A percentile compares a stretch with the other conserved stretches of the same genome.
These are phyloP conservation scores for Tympanopsis confertula DNA, from an alignment of 2,329 filamentous ascomycete species.

Conservation along the genomic window DNA sequence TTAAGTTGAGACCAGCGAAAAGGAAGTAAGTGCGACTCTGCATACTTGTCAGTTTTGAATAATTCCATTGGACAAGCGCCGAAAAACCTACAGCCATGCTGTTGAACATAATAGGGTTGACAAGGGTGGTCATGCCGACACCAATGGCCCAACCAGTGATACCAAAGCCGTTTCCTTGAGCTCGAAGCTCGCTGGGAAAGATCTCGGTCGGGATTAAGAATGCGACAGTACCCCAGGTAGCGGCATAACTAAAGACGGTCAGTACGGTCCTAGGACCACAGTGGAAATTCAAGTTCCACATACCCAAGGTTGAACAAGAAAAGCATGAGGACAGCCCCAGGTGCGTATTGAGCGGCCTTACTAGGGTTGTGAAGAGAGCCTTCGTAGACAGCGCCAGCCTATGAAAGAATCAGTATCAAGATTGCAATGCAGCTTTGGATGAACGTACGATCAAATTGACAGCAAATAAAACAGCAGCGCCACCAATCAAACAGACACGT, in stretches of 20 bases:
- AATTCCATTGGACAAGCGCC: constrained; percentile 36
- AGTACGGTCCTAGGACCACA: no score
- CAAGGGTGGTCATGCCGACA: constrained; percentile 38
- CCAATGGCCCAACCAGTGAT: constrained; percentile 49
- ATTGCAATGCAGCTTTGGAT: neutral
- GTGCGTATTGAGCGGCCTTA: constrained; percentile 23
- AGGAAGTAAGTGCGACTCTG: constrained; percentile 36
- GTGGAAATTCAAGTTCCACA: neutral
- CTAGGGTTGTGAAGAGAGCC: constrained; percentile 19
- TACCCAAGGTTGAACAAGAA: constrained; percentile 33
- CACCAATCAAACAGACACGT: constrained; percentile 22
- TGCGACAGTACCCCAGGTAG: constrained; percentile 34
- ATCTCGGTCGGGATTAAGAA: constrained; percentile 42
- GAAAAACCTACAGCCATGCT: constrained; percentile 40
- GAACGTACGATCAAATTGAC: constrained; percentile 24
- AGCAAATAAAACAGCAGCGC: constrained; percentile 21
- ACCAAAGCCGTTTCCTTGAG: constrained; percentile 46
- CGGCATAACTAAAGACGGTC: constrained; percentile 30
- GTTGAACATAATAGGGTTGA: constrained; percentile 39
- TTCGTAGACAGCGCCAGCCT: constrained; percentile 28
- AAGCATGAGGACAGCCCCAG: constrained; percentile 32
- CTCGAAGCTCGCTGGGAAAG: constrained; percentile 40
- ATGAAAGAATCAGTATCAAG: neutral
- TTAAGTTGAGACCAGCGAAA: constrained; percentile 35
- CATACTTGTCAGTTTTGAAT: constrained; percentile 33